A percentile compares a stretch with the other conserved stretches of the same genome.
phyloP scores from a whole-genome alignment of 495 filamentous ascomycete species.

The Podospora appendiculata region DNA sequence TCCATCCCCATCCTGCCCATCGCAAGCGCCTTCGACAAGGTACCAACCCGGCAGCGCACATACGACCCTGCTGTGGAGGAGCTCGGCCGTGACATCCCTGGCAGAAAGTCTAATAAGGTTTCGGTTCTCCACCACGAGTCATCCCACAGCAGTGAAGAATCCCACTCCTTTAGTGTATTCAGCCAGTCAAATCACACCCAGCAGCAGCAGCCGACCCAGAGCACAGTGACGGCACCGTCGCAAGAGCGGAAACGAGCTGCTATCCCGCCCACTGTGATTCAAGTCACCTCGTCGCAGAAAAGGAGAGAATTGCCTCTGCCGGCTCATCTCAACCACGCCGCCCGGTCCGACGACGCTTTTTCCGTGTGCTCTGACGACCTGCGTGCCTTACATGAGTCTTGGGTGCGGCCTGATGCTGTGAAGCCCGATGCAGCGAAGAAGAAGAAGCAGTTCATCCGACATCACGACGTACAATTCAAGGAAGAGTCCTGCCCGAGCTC shows the following conservation, averaged over 20 bases:
- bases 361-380: background rate
- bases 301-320: background rate
- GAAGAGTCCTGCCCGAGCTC: background rate
- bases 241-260: too few species aligned
- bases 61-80: background rate
- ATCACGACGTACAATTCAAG: too few species aligned
- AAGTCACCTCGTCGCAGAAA: constrained; percentile 2
- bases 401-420: background rate
- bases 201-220: too few species aligned
- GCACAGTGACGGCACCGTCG: too few species aligned
- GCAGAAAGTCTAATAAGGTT: too few species aligned
- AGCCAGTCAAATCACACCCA: too few species aligned
- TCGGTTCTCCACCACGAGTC: too few species aligned
- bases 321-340: background rate
- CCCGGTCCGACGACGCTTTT: background rate
- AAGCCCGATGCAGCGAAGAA: background rate
- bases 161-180: too few species aligned
- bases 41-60: constrained; percentile 6
- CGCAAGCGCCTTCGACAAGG: constrained; percentile 11
- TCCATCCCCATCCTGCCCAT: background rate
- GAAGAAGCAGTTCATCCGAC: too few species aligned
- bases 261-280: background rate
- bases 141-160: too few species aligned
- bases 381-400: background rate
- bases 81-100: too few species aligned